Evolutionary conservation across 768 basidiomycete genomes (phyloP).

Genomic region (Paxillus involutus): DNA sequence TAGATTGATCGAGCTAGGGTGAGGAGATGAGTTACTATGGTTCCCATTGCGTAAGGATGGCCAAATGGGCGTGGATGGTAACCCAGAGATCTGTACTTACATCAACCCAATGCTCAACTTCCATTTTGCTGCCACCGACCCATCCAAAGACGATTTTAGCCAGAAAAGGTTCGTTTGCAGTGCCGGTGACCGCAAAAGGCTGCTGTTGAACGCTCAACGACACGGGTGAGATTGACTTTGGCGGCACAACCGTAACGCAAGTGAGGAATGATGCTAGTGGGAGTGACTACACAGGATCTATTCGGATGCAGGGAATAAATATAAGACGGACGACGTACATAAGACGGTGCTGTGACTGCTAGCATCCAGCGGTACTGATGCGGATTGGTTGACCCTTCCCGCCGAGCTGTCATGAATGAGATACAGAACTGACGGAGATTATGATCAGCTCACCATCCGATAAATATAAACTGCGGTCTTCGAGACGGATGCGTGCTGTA

Average conservation of each 20-base stretch:
- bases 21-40: background rate
- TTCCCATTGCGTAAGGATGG: background rate
- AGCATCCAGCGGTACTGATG: constrained; percentile 51
- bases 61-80: background rate
- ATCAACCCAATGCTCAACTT: constrained; percentile 54
- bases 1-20: constrained; percentile 44
- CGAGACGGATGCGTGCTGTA: constrained; percentile 39
- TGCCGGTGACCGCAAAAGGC: constrained; percentile 42
- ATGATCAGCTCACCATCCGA: constrained; percentile 33
- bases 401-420: constrained; percentile 32
- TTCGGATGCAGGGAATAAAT: background rate
- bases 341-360: constrained; percentile 43
- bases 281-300: constrained; percentile 19
- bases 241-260: constrained; percentile 38
- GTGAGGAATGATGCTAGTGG: constrained; percentile 33
- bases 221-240: constrained; percentile 28
- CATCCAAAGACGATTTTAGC: constrained; percentile 41
- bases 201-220: constrained; percentile 34
- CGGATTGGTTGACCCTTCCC: constrained; percentile 21
- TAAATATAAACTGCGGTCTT: constrained; percentile 46
- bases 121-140: constrained; percentile 42
- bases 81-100: constrained; percentile 26
- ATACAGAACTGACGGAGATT: background rate
- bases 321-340: constrained; percentile 32
- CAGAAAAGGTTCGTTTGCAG: constrained; percentile 45